Percentiles rank a stretch among this genome's conserved stretches.
These are phyloP conservation scores for Actinidia chinensis DNA, from an alignment of 179 eudicot genomes.

Conservation along the genomic window DNA sequence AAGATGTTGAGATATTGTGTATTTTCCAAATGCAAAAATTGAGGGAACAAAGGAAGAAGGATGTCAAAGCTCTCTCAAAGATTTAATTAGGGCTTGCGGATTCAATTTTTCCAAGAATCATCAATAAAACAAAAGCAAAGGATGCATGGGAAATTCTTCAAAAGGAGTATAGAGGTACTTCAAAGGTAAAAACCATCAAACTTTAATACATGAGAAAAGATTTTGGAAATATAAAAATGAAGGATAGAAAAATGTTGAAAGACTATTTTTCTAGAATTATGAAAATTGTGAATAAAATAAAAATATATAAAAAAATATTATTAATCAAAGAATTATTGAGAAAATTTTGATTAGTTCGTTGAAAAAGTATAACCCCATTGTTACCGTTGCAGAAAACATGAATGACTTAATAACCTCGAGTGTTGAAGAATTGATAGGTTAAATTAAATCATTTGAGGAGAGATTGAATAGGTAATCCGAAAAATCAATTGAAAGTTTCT, in stretches of 20 bases:
- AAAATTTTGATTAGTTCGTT: neutral
- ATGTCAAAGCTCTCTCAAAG: neutral
- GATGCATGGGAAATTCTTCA: neutral
- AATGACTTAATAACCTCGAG: neutral
- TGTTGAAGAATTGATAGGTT: neutral
- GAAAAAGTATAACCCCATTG: neutral
- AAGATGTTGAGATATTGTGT: neutral
- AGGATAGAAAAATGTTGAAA: neutral
- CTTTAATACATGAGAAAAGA: neutral
- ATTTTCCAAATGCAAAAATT: neutral
- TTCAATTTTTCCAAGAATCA: neutral
- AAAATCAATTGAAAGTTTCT: neutral
- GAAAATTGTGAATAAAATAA: neutral
- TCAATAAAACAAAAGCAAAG: neutral
- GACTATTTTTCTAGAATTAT: neutral
- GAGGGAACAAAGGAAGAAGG: neutral
- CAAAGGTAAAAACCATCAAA: constrained; percentile 4
- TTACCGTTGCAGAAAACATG: neutral
- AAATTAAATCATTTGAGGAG: neutral
- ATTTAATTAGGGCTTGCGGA: neutral
- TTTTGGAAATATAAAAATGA: constrained; percentile 27
- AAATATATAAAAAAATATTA: constrained; percentile 11
- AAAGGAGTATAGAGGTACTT: constrained; percentile 12
- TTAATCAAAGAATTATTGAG: constrained; percentile 2
- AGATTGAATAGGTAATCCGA: neutral